phyloP scores from a whole-genome alignment of 495 filamentous ascomycete genomes.

The Trichoderma erinaceum region DNA sequence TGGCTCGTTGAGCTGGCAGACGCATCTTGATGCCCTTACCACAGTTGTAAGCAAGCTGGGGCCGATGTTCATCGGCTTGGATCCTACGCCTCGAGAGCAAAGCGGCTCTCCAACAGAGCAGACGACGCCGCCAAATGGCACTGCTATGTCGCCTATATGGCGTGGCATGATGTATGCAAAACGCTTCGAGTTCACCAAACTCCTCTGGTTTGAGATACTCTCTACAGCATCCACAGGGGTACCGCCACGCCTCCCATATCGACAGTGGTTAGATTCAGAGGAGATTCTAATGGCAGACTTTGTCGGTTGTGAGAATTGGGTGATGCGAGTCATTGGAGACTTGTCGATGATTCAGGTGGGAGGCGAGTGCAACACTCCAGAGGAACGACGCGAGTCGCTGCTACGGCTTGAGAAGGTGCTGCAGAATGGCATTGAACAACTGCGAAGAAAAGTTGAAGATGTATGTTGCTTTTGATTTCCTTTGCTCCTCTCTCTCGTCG shows the following conservation, averaged over 20 bases:
- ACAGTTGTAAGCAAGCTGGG: neutral
- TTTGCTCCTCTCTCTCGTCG: neutral
- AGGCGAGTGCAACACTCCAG: neutral
- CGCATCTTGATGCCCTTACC: conserved; percentile 7
- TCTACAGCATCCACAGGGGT: neutral
- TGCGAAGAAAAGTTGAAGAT: neutral
- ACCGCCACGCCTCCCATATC: neutral
- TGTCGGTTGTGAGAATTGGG: conserved; percentile 5
- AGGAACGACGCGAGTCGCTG: neutral
- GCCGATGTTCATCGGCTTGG: neutral
- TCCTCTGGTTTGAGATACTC: conserved; percentile 5
- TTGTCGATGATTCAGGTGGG: neutral
- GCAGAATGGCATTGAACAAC: neutral
- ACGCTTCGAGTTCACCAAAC: neutral
- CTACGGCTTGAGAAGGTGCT: neutral
- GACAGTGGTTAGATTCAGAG: neutral
- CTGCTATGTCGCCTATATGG: neutral
- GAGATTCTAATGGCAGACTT: conserved; percentile 9
- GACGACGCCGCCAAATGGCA: neutral
- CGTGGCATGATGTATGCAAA: conserved; percentile 1
- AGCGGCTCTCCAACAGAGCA: neutral
- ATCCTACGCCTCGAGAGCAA: neutral
- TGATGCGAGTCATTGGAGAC: conserved; percentile 8
- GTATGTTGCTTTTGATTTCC: neutral
- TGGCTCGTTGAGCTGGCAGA: neutral